These are phyloP conservation scores for Ampelocalamus luodianensis DNA, from an alignment of 176 grass and related monocot genomes.

Conservation along the genomic window DNA sequence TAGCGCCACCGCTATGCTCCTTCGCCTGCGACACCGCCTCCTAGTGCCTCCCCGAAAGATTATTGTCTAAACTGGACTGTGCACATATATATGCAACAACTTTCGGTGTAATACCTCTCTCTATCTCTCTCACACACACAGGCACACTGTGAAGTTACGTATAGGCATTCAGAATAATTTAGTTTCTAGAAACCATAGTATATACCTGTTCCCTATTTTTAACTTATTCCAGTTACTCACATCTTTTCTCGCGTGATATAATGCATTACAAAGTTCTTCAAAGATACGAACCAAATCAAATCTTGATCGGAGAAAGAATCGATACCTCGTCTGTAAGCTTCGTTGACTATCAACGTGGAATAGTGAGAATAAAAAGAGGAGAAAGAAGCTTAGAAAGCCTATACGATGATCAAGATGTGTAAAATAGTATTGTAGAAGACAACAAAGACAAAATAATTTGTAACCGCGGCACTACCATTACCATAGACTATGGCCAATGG, in stretches of 20 bases:
- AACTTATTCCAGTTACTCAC: not conserved
- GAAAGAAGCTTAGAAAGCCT: not conserved
- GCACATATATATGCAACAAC: too few species aligned
- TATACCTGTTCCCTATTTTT: not conserved
- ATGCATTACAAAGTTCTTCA: not conserved
- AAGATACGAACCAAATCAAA: slow-evolving; percentile 23
- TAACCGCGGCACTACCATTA: not conserved
- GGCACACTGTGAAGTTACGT: too few species aligned
- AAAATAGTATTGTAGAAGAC: not conserved
- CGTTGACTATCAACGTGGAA: not conserved
- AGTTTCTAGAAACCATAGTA: not conserved
- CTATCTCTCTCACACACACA: too few species aligned
- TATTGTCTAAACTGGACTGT: too few species aligned
- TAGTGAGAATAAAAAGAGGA: not conserved
- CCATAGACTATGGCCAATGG: not conserved
- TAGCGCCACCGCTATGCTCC: too few species aligned
- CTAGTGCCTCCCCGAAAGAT: too few species aligned
- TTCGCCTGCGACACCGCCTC: too few species aligned
- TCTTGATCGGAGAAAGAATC: not conserved
- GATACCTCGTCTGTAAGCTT: not conserved
- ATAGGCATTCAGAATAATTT: not conserved
- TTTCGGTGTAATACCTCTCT: too few species aligned
- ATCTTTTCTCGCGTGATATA: not conserved
- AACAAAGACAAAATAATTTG: not conserved
- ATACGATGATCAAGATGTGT: not conserved